Base-by-base conservation (phyloP, 202 grass and related monocot genomes). In the Hordeum pubiflorum region DNA sequence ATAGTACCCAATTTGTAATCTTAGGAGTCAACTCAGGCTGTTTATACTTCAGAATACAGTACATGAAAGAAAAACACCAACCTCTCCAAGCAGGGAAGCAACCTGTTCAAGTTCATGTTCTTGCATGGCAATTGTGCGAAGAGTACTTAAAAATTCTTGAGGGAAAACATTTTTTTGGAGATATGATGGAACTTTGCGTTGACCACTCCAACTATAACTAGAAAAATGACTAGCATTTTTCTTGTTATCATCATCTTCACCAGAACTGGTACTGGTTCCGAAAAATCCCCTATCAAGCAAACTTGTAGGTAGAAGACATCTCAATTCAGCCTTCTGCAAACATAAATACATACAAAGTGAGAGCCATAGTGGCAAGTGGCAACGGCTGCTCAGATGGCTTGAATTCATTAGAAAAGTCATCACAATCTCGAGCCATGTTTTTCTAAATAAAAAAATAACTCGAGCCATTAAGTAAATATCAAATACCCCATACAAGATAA, bases 221-320 rank as follows among this genome's bases (percentile, higher is more conserved):
- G 81, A 86, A 72, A 54, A 52, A 12, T 66, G 83, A 63, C 33
- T 63, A 39, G 56, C 17, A 27, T 55, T 82, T 65, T 72, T 78
- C 66, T 82, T 82, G 48, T 73, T 89, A 52, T 83, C 86, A 55
- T 77, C 83, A 41, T 88, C 69, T 86, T 89, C 68, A 34, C 31
- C 12, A 24, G 79, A 81, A 86, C 33, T 27, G 41, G 39, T 79
- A 69, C 26, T 27, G 52, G 46, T 84, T 83, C 88, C 73, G 26
- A 94, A 94, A 87, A 94, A 97, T 82, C 90, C 95, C 62, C 79
- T 82, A 61, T 92, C 83, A 86, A 97, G 95, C 82, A 89, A 89
- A 82, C 39, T 82, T 89, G 65, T 86, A 62, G 90, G 90, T 57
- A 98, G 84, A 32, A 98, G 92, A 48, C 90, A 98, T 85, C 95